Conservation (phyloP, 768 basidiomycete species). For the Calocybe gangraenosa region DNA sequence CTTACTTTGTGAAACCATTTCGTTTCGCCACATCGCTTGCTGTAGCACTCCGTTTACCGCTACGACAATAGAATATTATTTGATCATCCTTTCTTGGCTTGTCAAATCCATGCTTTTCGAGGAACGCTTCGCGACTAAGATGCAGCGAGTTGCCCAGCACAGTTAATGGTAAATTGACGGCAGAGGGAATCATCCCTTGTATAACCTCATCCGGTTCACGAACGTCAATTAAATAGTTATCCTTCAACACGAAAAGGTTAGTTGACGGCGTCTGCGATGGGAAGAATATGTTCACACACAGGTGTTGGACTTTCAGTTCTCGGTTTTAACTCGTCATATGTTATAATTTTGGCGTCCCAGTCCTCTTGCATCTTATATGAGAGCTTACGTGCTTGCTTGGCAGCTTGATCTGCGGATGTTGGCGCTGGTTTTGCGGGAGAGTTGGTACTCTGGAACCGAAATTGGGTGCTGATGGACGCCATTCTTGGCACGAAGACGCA, state of each 20-base stretch:
- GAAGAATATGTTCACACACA: constrained; percentile 31
- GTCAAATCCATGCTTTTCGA: constrained; percentile 63
- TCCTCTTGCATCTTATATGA: constrained; percentile 52
- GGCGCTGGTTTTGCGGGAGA: constrained; percentile 17
- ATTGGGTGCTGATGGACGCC: constrained; percentile 5
- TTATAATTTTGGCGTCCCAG: constrained; percentile 71
- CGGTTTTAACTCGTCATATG: constrained; percentile 80
- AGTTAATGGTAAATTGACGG: constrained; percentile 86
- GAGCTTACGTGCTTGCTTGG: constrained; percentile 30
- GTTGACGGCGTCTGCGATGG: constrained; percentile 5
- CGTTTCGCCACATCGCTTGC: constrained; percentile 80
- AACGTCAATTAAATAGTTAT: constrained; percentile 81
- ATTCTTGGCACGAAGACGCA: constrained; percentile 9
- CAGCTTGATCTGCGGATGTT: constrained; percentile 26
- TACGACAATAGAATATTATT: constrained; percentile 87
- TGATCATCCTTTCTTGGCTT: constrained; percentile 71
- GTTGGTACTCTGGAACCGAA: constrained; percentile 17
- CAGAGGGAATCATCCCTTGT: constrained; percentile 89
- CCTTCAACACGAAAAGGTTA: constrained; percentile 33
- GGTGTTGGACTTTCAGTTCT: constrained; percentile 71
- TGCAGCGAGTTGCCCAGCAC: constrained; percentile 66
- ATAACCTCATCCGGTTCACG: constrained; percentile 89
- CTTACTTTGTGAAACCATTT: constrained; percentile 80
- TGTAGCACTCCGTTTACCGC: constrained; percentile 76
- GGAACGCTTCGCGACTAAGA: constrained; percentile 52